Percentiles rank a stretch among this genome's conserved stretches.
These are phyloP conservation scores for Phytophthora fragariae DNA, from an alignment of 352 stramenopile genomes.

Conservation along the genomic window DNA sequence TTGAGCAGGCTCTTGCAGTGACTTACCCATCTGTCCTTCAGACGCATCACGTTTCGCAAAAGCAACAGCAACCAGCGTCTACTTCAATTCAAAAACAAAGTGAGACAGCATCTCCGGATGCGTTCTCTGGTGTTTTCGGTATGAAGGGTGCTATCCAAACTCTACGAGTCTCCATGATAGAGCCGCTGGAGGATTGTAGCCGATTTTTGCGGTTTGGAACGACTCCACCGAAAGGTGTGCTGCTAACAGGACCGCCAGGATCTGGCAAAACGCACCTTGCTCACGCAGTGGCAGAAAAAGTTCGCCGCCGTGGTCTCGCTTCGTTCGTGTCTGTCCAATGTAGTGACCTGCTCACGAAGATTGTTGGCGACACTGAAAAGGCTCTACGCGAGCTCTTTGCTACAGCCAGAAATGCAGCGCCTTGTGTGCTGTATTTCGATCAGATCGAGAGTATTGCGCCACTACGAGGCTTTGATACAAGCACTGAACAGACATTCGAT, in stretches of 20 bases:
- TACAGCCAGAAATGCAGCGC: slow-evolving; percentile 84
- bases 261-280: slow-evolving; percentile 98
- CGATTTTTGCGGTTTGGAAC: slow-evolving; percentile 98
- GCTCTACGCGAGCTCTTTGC: slow-evolving; percentile 88
- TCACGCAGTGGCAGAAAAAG: slow-evolving; percentile 64
- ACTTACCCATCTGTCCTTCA: slow-evolving; percentile 97
- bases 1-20: slow-evolving; percentile 90
- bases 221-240: slow-evolving; percentile 95
- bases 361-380: slow-evolving; percentile 92
- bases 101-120: neutral
- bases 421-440: slow-evolving; percentile 93
- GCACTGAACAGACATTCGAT: slow-evolving; percentile 93
- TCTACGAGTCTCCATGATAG: slow-evolving; percentile 97
- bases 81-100: slow-evolving; percentile 38
- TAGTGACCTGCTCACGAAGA: slow-evolving; percentile 91
- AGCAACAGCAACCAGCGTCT: slow-evolving; percentile 42
- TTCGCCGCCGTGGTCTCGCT: slow-evolving; percentile 65
- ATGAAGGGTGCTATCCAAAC: slow-evolving; percentile 97
- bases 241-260: slow-evolving; percentile 98
- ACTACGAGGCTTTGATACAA: slow-evolving; percentile 90
- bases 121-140: slow-evolving; percentile 94
- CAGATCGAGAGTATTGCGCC: slow-evolving; percentile 92
- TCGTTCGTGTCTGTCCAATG: slow-evolving; percentile 91
- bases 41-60: slow-evolving; percentile 93
- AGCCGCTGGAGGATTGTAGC: slow-evolving; percentile 96